Base-by-base conservation (phyloP, 163 green algal genomes). In the Volvox carteri region DNA sequence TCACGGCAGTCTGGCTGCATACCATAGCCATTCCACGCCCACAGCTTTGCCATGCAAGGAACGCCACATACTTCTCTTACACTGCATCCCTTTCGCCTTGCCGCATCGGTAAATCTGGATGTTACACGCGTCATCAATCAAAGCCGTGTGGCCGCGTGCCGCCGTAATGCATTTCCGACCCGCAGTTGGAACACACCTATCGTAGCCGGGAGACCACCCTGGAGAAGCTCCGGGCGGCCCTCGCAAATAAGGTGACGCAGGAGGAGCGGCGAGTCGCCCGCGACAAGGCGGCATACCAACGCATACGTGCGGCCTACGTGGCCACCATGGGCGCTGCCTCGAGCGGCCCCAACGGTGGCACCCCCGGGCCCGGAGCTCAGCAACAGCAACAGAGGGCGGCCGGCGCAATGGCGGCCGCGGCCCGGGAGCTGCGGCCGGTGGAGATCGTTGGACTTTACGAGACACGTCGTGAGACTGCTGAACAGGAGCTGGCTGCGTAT, bases 361-460 rank as follows among this genome's bases (percentile, higher is more conserved):
- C 33, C 35, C 30, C 30, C 18, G 41, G 72, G 41, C 2, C 25
- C 23, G 28, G 44, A 65, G 9, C 19, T 28, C 39, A 30, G 62
- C 48, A 90, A 85, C 50, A 73, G 78, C 52, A 85, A 25, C 39
- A 52, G 67, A 9, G 56, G 28, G 62, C 50, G 4, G 88, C 90
- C 30, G 90, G 90, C 11, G 91, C 93, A 16, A 89, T 97, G 39
- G 86, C 92, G 42, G 92, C 92, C 25, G 94, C 95, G 28, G 88
- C 92, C 1, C 86, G 95, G 1, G 95, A 98, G 91, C 86, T 98
- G 87, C 90, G 95, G 62, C 93, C 95, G 0, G 90, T 97, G 21
- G 95, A 98, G 91, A 94, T 98, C 54, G 94, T 97, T 11, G 90
- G 92, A 11, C 75, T 97, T 6, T 98, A 98, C 70, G 95, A 98